Evolutionary conservation across 192 early-diverging fungal genomes (phyloP).

Genomic region (Linnemannia hyalina): DNA sequence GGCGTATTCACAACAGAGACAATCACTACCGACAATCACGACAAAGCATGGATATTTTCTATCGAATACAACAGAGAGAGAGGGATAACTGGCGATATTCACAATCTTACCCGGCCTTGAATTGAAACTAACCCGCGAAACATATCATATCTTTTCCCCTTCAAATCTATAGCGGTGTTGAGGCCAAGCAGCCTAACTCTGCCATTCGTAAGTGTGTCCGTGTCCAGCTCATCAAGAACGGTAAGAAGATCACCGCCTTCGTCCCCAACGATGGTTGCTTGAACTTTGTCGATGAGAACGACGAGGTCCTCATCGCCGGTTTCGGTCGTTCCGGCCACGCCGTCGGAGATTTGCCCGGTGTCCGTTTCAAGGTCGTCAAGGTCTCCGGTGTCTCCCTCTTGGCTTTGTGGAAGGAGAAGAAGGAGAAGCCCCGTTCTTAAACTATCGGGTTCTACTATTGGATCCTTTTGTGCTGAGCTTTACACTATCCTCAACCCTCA

Average conservation of each 20-base stretch:
- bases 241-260: slow-evolving; percentile 99
- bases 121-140: not conserved
- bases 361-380: slow-evolving; percentile 99
- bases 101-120: not conserved
- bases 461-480: slow-evolving; percentile 24
- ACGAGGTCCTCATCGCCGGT: slow-evolving; percentile 99
- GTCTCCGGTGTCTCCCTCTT: slow-evolving; percentile 99
- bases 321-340: slow-evolving; percentile 99
- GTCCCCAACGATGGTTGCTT: slow-evolving; percentile 99
- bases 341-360: slow-evolving; percentile 99
- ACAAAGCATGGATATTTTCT: no score
- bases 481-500: slow-evolving; percentile 3
- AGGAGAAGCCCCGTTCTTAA: slow-evolving; percentile 99
- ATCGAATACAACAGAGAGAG: no score
- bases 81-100: not conserved
- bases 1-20: no score
- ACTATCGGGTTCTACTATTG: slow-evolving; percentile 6
- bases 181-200: slow-evolving; percentile 99
- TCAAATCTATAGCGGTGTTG: slow-evolving; percentile 85
- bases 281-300: slow-evolving; percentile 99
- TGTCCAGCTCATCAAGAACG: slow-evolving; percentile 99
- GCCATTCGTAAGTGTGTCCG: slow-evolving; percentile 99
- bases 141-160: not conserved
- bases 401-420: slow-evolving; percentile 99
- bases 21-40: no score